Percentiles rank a stretch among this genome's conserved stretches.
phyloP scores from a whole-genome alignment of 202 grass and related monocot species.

The Panicum virgatum region DNA sequence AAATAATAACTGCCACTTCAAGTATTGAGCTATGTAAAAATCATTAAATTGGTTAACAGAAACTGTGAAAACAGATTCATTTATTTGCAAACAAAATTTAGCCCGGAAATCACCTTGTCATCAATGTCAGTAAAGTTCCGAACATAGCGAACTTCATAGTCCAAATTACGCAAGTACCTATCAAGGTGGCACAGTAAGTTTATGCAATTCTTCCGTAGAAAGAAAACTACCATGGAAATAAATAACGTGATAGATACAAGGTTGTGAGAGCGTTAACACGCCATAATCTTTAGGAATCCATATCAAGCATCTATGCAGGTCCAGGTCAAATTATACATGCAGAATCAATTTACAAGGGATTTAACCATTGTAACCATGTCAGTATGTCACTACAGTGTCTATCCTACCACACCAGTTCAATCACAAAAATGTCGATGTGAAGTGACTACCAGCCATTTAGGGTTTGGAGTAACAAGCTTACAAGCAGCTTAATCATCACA shows the following conservation, averaged over 20 bases:
- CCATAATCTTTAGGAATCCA: neutral
- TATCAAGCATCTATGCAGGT: neutral
- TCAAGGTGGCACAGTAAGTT: constrained; percentile 18
- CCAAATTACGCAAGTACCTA: constrained; percentile 80
- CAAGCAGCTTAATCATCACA: neutral
- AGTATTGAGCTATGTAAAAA: neutral
- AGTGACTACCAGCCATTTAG: neutral
- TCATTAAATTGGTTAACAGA: neutral
- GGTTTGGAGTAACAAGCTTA: neutral
- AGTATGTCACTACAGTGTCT: neutral
- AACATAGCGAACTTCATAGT: constrained; percentile 82
- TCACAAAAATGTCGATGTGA: neutral
- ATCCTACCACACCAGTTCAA: neutral
- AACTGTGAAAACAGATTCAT: neutral
- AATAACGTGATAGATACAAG: neutral
- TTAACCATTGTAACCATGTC: neutral
- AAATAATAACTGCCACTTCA: constrained; percentile 15
- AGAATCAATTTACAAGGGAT: neutral
- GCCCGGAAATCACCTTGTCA: constrained; percentile 65
- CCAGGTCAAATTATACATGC: neutral
- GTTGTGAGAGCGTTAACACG: neutral
- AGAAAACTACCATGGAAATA: neutral
- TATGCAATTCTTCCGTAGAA: neutral
- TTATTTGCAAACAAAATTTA: constrained; percentile 12
- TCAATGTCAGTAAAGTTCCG: constrained; percentile 98